Conservation (phyloP, 1,284 basidiomycete species). For the Pascua guehoae region DNA sequence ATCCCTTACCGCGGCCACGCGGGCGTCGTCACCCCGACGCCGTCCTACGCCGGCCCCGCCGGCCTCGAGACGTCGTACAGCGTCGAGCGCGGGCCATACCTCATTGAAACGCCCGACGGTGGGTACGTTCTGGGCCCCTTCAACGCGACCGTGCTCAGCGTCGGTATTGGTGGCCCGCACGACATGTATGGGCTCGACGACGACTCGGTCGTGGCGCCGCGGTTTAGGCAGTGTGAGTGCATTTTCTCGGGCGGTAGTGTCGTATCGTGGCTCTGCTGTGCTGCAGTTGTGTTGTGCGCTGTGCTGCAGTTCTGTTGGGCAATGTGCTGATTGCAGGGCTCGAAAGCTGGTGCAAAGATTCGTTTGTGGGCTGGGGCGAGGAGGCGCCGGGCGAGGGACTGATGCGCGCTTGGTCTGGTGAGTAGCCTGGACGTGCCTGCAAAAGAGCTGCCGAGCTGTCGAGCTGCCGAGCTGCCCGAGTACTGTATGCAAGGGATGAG, state of each 20-base stretch:
- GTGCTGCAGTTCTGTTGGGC: background rate
- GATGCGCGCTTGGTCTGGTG: conserved; percentile 24
- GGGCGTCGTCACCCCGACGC: conserved; percentile 24
- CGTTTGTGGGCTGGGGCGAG: conserved; percentile 23
- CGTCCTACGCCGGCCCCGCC: conserved; percentile 15
- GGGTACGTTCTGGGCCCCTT: conserved; percentile 26
- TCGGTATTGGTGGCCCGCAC: conserved; percentile 1
- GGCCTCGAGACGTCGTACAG: conserved; percentile 20
- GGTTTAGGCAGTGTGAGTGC: background rate
- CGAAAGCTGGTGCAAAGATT: conserved; percentile 11
- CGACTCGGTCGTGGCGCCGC: conserved; percentile 14
- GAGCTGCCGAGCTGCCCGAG: too few species aligned
- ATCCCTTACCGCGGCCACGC: conserved; percentile 26
- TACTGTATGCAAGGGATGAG: too few species aligned
- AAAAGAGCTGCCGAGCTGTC: too few species aligned
- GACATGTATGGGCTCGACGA: conserved; percentile 16
- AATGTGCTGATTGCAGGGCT: conserved; percentile 5
- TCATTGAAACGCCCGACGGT: conserved; percentile 24
- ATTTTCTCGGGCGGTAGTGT: too few species aligned
- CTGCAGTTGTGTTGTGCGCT: background rate
- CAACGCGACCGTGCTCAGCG: conserved; percentile 1
- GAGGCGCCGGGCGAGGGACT: conserved; percentile 27
- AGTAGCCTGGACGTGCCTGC: too few species aligned
- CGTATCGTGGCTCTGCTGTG: too few species aligned
- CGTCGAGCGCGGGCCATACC: conserved; percentile 25